Evolutionary conservation across 2,329 filamentous ascomycete genomes (phyloP).

Genomic region (Chaetomium olivaceum): DNA sequence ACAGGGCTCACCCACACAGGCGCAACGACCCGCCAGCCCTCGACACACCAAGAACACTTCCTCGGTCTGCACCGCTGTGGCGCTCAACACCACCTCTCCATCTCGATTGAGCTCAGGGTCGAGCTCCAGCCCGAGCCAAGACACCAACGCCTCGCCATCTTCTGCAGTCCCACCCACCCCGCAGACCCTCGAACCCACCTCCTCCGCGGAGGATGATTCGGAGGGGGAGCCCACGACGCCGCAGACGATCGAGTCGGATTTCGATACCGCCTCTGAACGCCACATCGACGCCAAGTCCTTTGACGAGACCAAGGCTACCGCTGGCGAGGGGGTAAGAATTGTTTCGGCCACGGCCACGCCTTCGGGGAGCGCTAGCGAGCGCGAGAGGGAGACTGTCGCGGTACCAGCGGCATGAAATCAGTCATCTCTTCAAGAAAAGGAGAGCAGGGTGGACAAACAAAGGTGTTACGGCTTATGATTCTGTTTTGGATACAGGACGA

Average conservation of each 20-base stretch:
- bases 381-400: neutral
- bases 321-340: neutral
- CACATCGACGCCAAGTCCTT: neutral
- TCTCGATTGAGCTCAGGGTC: neutral
- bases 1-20: conserved; percentile 1
- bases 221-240: conserved; percentile 36
- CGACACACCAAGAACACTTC: conserved; percentile 33
- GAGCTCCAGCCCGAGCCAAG: neutral
- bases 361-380: neutral
- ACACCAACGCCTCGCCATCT: conserved; percentile 24
- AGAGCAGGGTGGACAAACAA: neutral
- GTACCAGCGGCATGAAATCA: neutral
- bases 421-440: neutral
- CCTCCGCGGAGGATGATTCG: conserved; percentile 34
- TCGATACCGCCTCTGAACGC: conserved; percentile 18
- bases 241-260: conserved; percentile 25
- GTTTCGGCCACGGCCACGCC: neutral
- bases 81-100: neutral
- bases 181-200: conserved; percentile 29
- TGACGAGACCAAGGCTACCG: neutral
- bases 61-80: conserved; percentile 34
- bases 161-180: conserved; percentile 27
- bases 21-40: conserved; percentile 21
- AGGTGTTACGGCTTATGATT: neutral
- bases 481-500: neutral